These are phyloP conservation scores for Myxozyma vanderwaltii DNA, from an alignment of 805 yeast species.

Conservation along the genomic window DNA sequence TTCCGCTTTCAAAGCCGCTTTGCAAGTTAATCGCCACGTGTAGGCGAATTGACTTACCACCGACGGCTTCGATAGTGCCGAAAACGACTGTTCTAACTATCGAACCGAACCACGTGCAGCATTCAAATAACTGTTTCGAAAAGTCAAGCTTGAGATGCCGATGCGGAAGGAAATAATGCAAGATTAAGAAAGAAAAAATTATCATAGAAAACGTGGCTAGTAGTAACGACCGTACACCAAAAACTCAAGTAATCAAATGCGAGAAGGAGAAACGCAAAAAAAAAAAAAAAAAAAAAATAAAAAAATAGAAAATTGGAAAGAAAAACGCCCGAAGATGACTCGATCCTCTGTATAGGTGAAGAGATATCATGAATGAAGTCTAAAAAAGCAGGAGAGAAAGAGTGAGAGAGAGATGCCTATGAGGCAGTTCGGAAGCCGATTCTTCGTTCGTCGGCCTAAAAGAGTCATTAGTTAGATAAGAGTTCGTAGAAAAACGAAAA, in stretches of 20 bases:
- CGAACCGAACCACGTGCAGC: too few relatives aligned
- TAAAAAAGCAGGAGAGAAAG: not conserved
- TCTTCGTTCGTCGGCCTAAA: conserved; percentile 19
- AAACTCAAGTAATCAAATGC: not conserved
- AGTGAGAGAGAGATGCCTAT: not conserved
- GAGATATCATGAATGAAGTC: not conserved
- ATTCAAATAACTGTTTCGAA: not conserved
- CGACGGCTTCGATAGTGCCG: too few relatives aligned
- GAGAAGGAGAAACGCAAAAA: not conserved
- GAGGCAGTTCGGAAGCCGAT: conserved; percentile 22
- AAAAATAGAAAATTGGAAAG: not conserved
- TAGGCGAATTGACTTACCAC: too few relatives aligned
- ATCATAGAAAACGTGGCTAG: not conserved
- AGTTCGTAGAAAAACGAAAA: too few relatives aligned
- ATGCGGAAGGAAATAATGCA: not conserved
- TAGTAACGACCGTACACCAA: conserved; percentile 5
- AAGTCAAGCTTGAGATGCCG: too few relatives aligned
- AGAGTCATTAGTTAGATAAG: not conserved
- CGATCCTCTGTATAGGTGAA: too few relatives aligned
- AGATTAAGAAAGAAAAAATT: not conserved
- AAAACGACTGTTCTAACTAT: too few relatives aligned
- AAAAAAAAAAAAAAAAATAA: not conserved
- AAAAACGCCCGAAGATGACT: too few relatives aligned
- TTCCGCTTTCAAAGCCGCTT: too few relatives aligned
- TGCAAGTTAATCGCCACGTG: too few relatives aligned